Percentiles rank a stretch among this genome's conserved stretches.
Conservation (phyloP, 371 early-diverging fungal genomes). For the Rozella allomycis region DNA sequence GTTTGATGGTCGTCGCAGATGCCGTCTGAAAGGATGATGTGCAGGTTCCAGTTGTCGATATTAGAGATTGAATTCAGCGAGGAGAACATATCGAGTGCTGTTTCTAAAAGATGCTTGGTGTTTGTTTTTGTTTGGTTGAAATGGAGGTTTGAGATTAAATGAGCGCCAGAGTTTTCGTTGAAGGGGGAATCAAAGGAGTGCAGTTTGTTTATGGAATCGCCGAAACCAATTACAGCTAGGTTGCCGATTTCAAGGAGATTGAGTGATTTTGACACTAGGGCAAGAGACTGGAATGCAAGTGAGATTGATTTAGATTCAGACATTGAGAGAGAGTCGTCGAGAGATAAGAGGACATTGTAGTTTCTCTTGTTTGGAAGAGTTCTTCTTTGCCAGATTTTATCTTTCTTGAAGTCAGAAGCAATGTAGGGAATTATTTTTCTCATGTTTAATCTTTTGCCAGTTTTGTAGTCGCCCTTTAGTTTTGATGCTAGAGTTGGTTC, state of each 20-base stretch:
- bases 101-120: constrained; percentile 54
- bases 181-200: constrained; percentile 82
- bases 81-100: constrained; percentile 41
- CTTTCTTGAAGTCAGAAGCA: constrained; percentile 94
- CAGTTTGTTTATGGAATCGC: constrained; percentile 56
- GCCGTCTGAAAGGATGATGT: constrained; percentile 89
- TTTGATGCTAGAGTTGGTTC: constrained; percentile 91
- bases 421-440: constrained; percentile 97
- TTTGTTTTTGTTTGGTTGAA: constrained; percentile 77
- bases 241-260: constrained; percentile 84
- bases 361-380: constrained; percentile 91
- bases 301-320: constrained; percentile 61
- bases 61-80: constrained; percentile 7
- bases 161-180: constrained; percentile 66
- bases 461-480: constrained; percentile 94
- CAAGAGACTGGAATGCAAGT: constrained; percentile 77
- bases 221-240: constrained; percentile 70
- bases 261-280: constrained; percentile 72
- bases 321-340: constrained; percentile 98
- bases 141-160: constrained; percentile 59
- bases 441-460: constrained; percentile 99
- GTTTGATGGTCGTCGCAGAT: constrained; percentile 77
- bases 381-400: constrained; percentile 98
- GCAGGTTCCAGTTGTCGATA: constrained; percentile 78
- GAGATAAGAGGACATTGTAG: constrained; percentile 92